phyloP scores from a whole-genome alignment of 2,329 filamentous ascomycete species.

The Trichoderma atroviride region DNA sequence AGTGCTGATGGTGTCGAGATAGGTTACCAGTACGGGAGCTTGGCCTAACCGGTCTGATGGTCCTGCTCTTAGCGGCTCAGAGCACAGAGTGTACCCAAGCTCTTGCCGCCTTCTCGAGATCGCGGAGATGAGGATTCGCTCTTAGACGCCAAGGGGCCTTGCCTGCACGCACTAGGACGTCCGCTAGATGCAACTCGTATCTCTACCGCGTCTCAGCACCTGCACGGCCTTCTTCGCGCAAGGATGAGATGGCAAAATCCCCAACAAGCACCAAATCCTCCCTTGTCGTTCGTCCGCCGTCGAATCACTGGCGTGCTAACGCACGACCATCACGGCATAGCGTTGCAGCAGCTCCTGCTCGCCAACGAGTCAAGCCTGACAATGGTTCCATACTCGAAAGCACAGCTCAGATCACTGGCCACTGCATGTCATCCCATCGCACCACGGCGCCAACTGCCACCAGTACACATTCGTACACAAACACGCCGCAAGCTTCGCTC shows the following conservation, averaged over 20 bases:
- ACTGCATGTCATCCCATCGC: slow-evolving; percentile 25
- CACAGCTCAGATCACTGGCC: slow-evolving; percentile 18
- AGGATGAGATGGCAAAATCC: slow-evolving; percentile 22
- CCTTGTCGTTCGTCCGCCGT: slow-evolving; percentile 12
- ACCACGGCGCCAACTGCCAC: not conserved
- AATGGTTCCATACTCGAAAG: slow-evolving; percentile 18
- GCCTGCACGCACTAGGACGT: not conserved
- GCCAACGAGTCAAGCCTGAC: slow-evolving; percentile 22
- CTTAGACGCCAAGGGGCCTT: slow-evolving; percentile 12
- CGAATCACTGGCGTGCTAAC: slow-evolving; percentile 3
- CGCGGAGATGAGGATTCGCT: slow-evolving; percentile 13
- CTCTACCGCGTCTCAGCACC: slow-evolving; percentile 11
- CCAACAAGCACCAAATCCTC: slow-evolving; percentile 21
- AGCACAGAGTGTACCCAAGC: not conserved
- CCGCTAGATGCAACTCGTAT: not conserved
- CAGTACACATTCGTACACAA: slow-evolving; percentile 3
- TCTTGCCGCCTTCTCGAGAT: slow-evolving; percentile 22
- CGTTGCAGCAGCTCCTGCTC: slow-evolving; percentile 22
- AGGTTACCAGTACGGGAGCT: slow-evolving; percentile 10
- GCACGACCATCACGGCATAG: slow-evolving; percentile 24
- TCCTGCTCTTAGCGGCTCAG: not conserved
- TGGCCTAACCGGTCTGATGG: slow-evolving; percentile 3
- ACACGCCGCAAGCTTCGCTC: slow-evolving; percentile 1
- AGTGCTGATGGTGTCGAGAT: slow-evolving; percentile 17
- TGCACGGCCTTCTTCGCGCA: slow-evolving; percentile 23